Base-by-base conservation (phyloP, 768 basidiomycete genomes). In the Chalciporus sphaerocephalus region DNA sequence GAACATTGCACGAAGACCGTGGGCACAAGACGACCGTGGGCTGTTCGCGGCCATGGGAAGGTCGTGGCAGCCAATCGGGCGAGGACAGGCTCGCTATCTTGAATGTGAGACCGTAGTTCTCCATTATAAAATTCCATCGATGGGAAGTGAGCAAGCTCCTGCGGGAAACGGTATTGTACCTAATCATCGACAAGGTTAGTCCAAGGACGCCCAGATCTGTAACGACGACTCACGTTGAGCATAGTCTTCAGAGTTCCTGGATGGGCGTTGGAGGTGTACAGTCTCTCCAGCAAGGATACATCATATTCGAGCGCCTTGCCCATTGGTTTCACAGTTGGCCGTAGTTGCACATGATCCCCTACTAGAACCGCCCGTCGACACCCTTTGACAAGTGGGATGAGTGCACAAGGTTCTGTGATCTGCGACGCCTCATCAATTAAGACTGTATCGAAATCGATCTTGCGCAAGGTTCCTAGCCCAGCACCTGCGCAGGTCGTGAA, bases 381-480 rank as follows among this genome's bases (percentile, higher is more conserved):
- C 3, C 81, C 83, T 56, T 85, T 85, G 9, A 83, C 80, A 4
- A 86, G 67, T 1, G 84, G 82, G 24, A 85, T 83, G 27, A 85
- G 66, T 0, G 82, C 75, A 40, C 73, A 74, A 2, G 82, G 79
- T 51, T 86, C 84, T 0, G 81, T 84, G 8, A 85, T 76, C 56
- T 85, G 83, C 0, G 82, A 85, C 0, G 83, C 83, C 52, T 85
- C 82, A 55, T 86, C 84, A 33, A 85, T 81, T 36, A 85, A 64
- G 0, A 77, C 80, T 17, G 79, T 75, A 32, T 78, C 77, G 52
- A 84, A 85, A 44, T 80, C 66, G 15, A 67, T 35, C 54, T 80
- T 76, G 38, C 78, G 69, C 24, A 84, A 51, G 12, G 78, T 72
- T 6, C 81, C 81, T 8, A 84, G 62, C 3, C 81, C 81, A 27